Percentiles rank a stretch among this genome's conserved stretches.
phyloP scores from a whole-genome alignment of 441 rosid species.

The Erodium chrysanthum region DNA sequence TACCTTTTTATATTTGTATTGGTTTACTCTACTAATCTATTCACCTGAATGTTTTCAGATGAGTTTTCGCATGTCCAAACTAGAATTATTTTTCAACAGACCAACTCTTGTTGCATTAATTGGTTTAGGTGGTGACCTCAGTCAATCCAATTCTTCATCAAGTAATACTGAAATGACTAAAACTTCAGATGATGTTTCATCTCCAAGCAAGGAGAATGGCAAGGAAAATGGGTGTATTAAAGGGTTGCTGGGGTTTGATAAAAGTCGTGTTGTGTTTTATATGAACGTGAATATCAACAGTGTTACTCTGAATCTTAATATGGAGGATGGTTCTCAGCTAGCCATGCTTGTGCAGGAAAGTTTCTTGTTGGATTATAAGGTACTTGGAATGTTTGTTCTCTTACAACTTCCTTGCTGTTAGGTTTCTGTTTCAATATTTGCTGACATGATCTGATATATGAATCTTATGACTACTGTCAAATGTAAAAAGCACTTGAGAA shows the following conservation, averaged over 20 bases:
- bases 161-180: slow-evolving; percentile 27
- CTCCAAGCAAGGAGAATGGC: slow-evolving; percentile 46
- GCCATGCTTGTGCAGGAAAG: slow-evolving; percentile 95
- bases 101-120: slow-evolving; percentile 93
- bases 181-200: slow-evolving; percentile 36
- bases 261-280: slow-evolving; percentile 85
- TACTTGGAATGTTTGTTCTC: slow-evolving; percentile 18
- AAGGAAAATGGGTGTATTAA: slow-evolving; percentile 64
- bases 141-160: slow-evolving; percentile 32
- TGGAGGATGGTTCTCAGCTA: slow-evolving; percentile 95
- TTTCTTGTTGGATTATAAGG: slow-evolving; percentile 85
- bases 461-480: not conserved
- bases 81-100: slow-evolving; percentile 91
- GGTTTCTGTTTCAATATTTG: slow-evolving; percentile 16
- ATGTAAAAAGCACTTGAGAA: not conserved
- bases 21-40: slow-evolving; percentile 26
- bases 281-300: slow-evolving; percentile 80
- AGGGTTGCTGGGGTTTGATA: slow-evolving; percentile 93
- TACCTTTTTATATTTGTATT: slow-evolving; percentile 11
- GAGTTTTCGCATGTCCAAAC: slow-evolving; percentile 90
- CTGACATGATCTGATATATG: not conserved
- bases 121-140: slow-evolving; percentile 76
- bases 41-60: slow-evolving; percentile 49
- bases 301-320: slow-evolving; percentile 81
- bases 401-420: slow-evolving; percentile 11